Evolutionary conservation across 331 rosid species (phyloP).

Genomic region (Stylosanthes scabra): DNA sequence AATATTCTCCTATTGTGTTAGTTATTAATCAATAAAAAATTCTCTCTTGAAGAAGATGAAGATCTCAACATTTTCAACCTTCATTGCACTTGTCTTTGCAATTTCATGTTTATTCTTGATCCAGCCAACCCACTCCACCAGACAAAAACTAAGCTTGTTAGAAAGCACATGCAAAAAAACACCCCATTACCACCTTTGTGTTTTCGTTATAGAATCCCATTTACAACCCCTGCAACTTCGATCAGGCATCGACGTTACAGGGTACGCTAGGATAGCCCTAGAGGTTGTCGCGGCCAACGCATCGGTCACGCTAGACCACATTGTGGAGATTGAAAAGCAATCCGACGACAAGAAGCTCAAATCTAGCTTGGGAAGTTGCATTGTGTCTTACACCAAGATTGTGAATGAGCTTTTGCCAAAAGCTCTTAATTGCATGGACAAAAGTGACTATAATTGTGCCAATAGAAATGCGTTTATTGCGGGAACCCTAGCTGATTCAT

Average conservation of each 20-base stretch:
- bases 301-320: background rate
- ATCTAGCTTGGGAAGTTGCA: background rate
- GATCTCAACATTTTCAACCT: conserved; percentile 15
- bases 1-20: background rate
- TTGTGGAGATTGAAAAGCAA: background rate
- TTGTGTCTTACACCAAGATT: background rate
- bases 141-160: background rate
- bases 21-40: background rate
- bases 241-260: background rate
- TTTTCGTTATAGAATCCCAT: conserved; percentile 7
- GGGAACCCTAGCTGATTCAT: background rate
- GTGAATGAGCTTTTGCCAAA: conserved; percentile 16
- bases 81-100: conserved; percentile 1
- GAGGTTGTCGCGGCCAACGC: background rate
- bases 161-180: conserved; percentile 21
- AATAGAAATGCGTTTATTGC: background rate
- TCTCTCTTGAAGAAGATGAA: conserved; percentile 22
- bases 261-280: background rate
- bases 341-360: background rate
- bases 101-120: conserved; percentile 17
- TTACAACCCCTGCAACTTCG: background rate
- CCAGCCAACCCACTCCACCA: background rate
- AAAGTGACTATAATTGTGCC: background rate
- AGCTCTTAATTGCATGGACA: background rate
- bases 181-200: conserved; percentile 20